A percentile compares a stretch with the other conserved stretches of the same genome.
Evolutionary conservation across 139 green algal species (phyloP).

Genomic region (Picochlorum sp.): DNA sequence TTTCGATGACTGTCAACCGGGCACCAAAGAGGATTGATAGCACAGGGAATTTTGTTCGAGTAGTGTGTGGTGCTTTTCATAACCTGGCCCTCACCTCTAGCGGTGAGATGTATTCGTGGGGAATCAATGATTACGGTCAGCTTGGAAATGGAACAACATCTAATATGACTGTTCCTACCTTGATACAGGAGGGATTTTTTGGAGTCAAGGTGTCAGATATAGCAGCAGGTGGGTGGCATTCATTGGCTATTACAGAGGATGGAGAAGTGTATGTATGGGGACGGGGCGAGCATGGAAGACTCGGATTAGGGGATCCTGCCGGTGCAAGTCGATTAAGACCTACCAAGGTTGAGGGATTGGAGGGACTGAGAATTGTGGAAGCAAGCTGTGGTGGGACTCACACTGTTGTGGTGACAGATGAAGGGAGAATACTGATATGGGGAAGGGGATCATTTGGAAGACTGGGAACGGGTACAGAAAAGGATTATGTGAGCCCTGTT

Average conservation of each 20-base stretch:
- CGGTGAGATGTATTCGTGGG: constrained; percentile 25
- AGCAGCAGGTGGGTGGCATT: constrained; percentile 77
- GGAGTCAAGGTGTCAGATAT: constrained; percentile 60
- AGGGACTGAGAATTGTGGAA: constrained; percentile 52
- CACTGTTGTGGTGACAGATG: constrained; percentile 50
- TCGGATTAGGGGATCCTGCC: constrained; percentile 68
- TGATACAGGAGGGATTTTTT: constrained; percentile 42
- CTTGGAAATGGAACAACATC: constrained; percentile 73
- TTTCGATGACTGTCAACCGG: constrained; percentile 49
- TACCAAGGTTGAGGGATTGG: constrained; percentile 39
- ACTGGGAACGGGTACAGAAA: constrained; percentile 35
- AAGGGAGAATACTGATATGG: constrained; percentile 32
- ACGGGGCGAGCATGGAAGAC: constrained; percentile 79
- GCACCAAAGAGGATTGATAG: constrained; percentile 33
- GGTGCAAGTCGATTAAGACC: constrained; percentile 65
- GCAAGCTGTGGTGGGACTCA: constrained; percentile 65
- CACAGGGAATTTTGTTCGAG: constrained; percentile 42
- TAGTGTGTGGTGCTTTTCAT: constrained; percentile 80
- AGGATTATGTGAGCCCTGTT: constrained; percentile 50
- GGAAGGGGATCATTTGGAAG: constrained; percentile 26
- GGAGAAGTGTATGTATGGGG: constrained; percentile 77
- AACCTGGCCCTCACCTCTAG: constrained; percentile 58
- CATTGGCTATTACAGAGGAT: constrained; percentile 48
- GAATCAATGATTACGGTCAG: constrained; percentile 82
- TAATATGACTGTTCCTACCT: constrained; percentile 43